Conservation (phyloP, 2,329 filamentous ascomycete genomes). For the Diaporthe helianthi region DNA sequence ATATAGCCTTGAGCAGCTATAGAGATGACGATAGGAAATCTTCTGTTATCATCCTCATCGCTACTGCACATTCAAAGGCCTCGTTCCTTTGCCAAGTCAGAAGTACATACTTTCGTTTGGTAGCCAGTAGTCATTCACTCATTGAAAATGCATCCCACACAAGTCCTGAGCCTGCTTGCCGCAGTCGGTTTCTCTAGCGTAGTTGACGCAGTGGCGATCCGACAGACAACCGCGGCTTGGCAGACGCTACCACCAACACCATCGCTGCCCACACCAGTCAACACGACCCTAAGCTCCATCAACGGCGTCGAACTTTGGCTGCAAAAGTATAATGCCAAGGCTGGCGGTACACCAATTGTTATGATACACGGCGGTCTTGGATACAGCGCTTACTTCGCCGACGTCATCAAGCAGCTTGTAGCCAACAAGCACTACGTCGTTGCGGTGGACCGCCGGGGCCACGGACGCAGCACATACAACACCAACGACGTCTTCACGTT, state of each 20-base stretch:
- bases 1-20: constrained; percentile 7
- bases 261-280: constrained; percentile 45
- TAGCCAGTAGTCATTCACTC: constrained; percentile 11
- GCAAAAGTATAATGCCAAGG: constrained; percentile 48
- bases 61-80: background rate
- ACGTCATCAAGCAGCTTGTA: constrained; percentile 46
- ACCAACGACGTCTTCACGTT: constrained; percentile 47
- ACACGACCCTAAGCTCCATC: constrained; percentile 40
- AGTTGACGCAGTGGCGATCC: constrained; percentile 36
- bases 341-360: constrained; percentile 45
- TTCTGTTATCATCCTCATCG: background rate
- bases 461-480: constrained; percentile 49
- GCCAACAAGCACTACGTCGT: constrained; percentile 47
- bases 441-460: constrained; percentile 50
- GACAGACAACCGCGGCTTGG: constrained; percentile 42
- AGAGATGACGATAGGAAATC: background rate
- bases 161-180: constrained; percentile 13
- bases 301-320: constrained; percentile 51
- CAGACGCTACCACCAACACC: constrained; percentile 48
- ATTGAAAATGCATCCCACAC: constrained; percentile 7
- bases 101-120: background rate
- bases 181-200: constrained; percentile 6
- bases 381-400: constrained; percentile 50
- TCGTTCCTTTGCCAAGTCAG: background rate
- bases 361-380: constrained; percentile 51